Base-by-base conservation (phyloP, 345 rosid species). In the Eucalyptus rudis region DNA sequence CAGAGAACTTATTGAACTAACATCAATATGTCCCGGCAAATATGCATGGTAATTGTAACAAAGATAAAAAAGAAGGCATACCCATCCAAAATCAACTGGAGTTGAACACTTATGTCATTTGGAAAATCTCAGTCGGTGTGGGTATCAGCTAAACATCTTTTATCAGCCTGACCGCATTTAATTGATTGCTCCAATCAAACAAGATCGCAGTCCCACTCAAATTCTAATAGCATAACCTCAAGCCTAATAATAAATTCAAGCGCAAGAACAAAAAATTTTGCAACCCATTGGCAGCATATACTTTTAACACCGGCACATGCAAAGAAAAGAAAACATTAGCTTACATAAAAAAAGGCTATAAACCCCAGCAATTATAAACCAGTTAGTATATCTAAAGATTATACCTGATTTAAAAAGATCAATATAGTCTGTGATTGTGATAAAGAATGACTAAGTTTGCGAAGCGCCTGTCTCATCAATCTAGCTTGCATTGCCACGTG, bases 401-500 rank as follows among this genome's bases (percentile, higher is more conserved):
- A 50, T 89, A 97, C 99, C 96, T 97, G 99, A 92, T 97, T 97
- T 88, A 96, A 90, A 91, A 97, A 97, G 87, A 97, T 93, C 90
- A 96, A 90, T 83, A 97, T 90, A 7, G 99, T 94, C 91, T 96
- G 98, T 7, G 99, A 97, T 88, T 92, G 87, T 6, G 99, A 97
- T 90, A 98, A 91, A 58, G 99, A 96, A 91, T 97, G 99, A 90
- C 98, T 97, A 90, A 97, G 89, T 91, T 98, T 98, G 92, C 99
- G 97, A 86, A 98, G 97, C 36, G 99, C 99, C 92, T 33, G 36
- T 90, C 99, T 98, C 99, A 97, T 98, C 91, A 98, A 91, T 90
- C 99, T 95, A 79, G 99, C 99, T 95, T 97, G 99, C 99, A 98
- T 92, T 89, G 99, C 98, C 98, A 98, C 95, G 92, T 98, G 99